Base-by-base conservation (phyloP, 495 filamentous ascomycete species). In the Poronia punctata region DNA sequence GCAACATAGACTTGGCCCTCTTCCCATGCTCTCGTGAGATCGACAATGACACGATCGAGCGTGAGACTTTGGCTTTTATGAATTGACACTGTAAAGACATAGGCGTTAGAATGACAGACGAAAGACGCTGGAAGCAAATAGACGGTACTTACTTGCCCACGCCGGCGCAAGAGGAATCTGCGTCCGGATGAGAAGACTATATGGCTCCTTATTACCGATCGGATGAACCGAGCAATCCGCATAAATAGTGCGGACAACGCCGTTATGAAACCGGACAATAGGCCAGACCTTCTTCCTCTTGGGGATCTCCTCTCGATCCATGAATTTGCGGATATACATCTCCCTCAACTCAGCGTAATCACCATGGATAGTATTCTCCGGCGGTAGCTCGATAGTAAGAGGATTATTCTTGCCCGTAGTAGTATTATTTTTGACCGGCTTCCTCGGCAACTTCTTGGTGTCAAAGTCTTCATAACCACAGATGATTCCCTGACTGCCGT, bases 21-120 rank as follows among this genome's bases (percentile, higher is more conserved):
- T 55, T 95, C 88, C 53, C 95, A 98, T 3, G 86, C 84, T 30
- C 68, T 74, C 0, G 82, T 81, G 3, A 98, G 63, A 53, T 96
- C 81, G 8, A 98, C 88, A 43, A 93, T 86, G 7, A 95, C 90
- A 1, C 87, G 74, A 37, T 95, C 85, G 20, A 98, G 71, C 16
- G 92, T 96, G 55, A 96, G 86, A 4, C 88, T 88, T 57, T 98
- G 90, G 3, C 88, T 83, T 64, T 95, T 95, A 69, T 98, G 90
- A 36, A 96, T 94, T 0, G 82, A 89, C 33, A 98, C n/a, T n/a
- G n/a, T n/a, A n/a, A n/a, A 64, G n/a, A n/a, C n/a, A n/a, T n/a
- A n/a, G n/a, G n/a, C n/a, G n/a, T n/a, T n/a, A n/a, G n/a, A n/a
- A n/a, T n/a, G n/a, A n/a, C n/a, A n/a, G n/a, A n/a, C n/a, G n/a